Base-by-base conservation (phyloP, 176 grass and related monocot genomes). In the Zoysia japonica region DNA sequence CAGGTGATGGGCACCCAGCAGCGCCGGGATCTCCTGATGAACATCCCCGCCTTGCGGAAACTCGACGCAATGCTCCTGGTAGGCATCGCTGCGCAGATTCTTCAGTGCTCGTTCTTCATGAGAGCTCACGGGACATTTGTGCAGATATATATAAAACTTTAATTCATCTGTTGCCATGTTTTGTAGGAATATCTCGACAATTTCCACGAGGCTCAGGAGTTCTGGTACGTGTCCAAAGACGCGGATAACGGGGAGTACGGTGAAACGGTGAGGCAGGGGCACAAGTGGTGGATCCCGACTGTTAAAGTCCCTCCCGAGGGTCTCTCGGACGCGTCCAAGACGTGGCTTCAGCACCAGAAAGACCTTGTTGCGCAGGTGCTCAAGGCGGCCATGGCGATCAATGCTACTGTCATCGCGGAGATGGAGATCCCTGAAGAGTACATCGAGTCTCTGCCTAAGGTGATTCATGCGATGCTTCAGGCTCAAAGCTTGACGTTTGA, bases 1-100 rank as follows among this genome's bases (percentile, higher is more conserved):
- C 77, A 94, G 91, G 88, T 97, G 61, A 97, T 97, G 94, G 78
- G 81, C 48, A 97, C 89, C 63, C 85, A 90, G 65, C 89, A 92
- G 85, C 85, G 89, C 19, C 77, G 44, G 48, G 94, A 97, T 84
- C 90, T 97, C 17, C 91, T 90, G 67, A 83, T 94, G 37, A 94
- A 92, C 61, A 83, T 97, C 77, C 91, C 94, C 12, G 94, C 94
- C 70, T 80, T 94, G 85, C 81, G 81, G 41, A 92, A 92, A 38
- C 91, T 97, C 13, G 89, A 97, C 43, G 87, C 76, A 0, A 92
- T 92, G 94, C 94, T 94, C 42, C 82, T 97, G 5, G 94, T 97
- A 92, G 82, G 84, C 50, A 82, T 44, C 6, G 69, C 41, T 17
- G 50, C 1, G 35, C 35, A 61, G 0, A 61, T 61, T 45, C 19